A percentile compares a stretch with the other conserved stretches of the same genome.
phyloP scores from a whole-genome alignment of 2,329 filamentous ascomycete species.

The Geosmithia putterillii region DNA sequence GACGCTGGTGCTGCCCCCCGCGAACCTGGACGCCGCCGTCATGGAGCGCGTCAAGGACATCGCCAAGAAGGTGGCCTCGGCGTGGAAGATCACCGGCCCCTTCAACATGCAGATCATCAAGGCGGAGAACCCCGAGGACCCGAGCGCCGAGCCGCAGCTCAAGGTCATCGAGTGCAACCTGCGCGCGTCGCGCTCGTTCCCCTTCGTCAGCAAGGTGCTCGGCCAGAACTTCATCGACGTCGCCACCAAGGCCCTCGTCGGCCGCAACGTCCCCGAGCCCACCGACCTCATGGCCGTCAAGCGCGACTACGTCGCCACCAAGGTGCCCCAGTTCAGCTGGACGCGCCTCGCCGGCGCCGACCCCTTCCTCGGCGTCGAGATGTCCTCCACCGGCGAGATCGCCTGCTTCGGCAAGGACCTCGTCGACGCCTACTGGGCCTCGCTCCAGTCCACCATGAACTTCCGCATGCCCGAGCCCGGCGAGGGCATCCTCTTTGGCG shows the following conservation, averaged over 20 bases:
- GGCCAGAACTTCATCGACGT: constrained; percentile 95
- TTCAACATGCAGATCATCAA: constrained; percentile 99
- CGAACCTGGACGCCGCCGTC: constrained; percentile 60
- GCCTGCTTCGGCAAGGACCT: constrained; percentile 96
- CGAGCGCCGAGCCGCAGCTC: constrained; percentile 62
- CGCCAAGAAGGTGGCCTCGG: constrained; percentile 88
- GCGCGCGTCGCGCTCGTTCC: constrained; percentile 93
- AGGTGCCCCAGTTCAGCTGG: constrained; percentile 99
- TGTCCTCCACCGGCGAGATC: constrained; percentile 95
- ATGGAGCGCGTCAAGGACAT: constrained; percentile 91
- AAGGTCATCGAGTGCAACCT: constrained; percentile 99
- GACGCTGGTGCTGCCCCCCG: constrained; percentile 83
- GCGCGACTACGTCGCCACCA: constrained; percentile 88
- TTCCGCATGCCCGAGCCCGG: constrained; percentile 93
- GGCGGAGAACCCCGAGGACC: constrained; percentile 59
- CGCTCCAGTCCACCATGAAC: constrained; percentile 96
- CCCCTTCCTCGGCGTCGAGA: constrained; percentile 95
- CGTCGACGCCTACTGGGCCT: constrained; percentile 95
- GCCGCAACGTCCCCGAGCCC: constrained; percentile 71
- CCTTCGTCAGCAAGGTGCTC: constrained; percentile 94
- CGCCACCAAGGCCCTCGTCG: constrained; percentile 83
- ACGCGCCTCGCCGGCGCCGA: constrained; percentile 94
- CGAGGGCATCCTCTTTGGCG: constrained; percentile 89
- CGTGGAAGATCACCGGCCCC: constrained; percentile 92
- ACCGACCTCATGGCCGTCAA: constrained; percentile 80